Evolutionary conservation across 2,329 filamentous ascomycete genomes (phyloP).

Genomic region (Dothistroma pini): DNA sequence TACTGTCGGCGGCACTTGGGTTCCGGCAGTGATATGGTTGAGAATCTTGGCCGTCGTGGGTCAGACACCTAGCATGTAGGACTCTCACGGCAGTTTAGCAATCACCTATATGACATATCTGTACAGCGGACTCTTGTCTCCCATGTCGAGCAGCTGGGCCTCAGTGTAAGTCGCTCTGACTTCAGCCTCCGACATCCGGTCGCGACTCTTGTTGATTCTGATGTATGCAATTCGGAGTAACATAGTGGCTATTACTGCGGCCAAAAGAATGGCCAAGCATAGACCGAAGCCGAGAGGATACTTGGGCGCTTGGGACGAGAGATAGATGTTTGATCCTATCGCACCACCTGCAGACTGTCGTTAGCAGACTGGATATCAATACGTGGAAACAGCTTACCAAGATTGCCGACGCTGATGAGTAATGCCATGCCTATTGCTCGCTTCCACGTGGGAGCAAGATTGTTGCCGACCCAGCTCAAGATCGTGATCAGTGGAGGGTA

Average conservation of each 20-base stretch:
- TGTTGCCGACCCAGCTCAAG: constrained; percentile 12
- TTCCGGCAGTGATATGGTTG: too few relatives aligned
- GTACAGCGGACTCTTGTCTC: constrained; percentile 38
- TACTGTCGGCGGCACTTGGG: too few relatives aligned
- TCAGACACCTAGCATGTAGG: too few relatives aligned
- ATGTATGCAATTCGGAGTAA: constrained; percentile 21
- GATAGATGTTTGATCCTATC: constrained; percentile 14
- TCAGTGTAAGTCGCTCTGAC: constrained; percentile 35
- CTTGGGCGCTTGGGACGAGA: constrained; percentile 50
- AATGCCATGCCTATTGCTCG: constrained; percentile 5
- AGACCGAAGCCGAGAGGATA: constrained; percentile 49
- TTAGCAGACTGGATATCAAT: background rate
- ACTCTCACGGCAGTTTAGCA: too few relatives aligned
- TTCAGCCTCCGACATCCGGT: constrained; percentile 33
- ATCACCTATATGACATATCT: constrained; percentile 28
- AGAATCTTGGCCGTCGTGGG: too few relatives aligned
- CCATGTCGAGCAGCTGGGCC: constrained; percentile 36
- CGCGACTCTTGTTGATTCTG: constrained; percentile 35
- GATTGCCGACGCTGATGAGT: constrained; percentile 3
- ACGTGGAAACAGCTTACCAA: background rate
- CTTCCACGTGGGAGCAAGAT: constrained; percentile 1
- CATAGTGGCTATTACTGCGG: constrained; percentile 24
- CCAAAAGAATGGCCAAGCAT: constrained; percentile 16
- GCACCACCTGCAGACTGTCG: background rate
- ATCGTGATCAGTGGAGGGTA: constrained; percentile 1